Evolutionary conservation across 2,329 filamentous ascomycete genomes (phyloP), one percentile per base, ranked within the genome.

Genomic region (Xylariomycetidae sp.): DNA sequence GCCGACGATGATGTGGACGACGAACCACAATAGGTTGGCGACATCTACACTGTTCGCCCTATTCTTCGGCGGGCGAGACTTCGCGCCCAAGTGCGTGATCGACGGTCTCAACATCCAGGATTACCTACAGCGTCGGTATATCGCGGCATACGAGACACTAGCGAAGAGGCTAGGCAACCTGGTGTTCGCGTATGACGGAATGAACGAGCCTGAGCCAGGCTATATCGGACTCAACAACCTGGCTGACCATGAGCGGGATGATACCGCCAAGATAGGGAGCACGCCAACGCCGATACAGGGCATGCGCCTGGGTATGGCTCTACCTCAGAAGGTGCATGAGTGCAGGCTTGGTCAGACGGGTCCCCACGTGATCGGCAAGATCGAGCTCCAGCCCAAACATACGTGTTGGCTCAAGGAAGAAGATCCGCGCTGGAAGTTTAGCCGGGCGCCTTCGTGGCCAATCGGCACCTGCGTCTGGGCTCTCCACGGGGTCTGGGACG

Each of bases 1-100:
- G 17, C 46, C 48, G 23, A 27, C 31, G 18, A 51, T 51, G 48
- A 47, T 50, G 42, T 51, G 46, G 48, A 48, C 45, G n/a, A 51
- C 46, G 6, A 51, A 51, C 27, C 41, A 50, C 31, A 51, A 41
- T 37, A 33, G 48, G n/a, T 34, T 51, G 4, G 42, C 41, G 4
- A 28, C 41, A 14, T 37, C 31, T 25, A 48, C 48, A 9, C 11
- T 50, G 6, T 51, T 48, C 22, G 36, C 46, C 2, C 37, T 51
- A 10, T 51, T 51, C 35, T 50, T 42, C 16, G 46, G 33, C 15
- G 46, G 48, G 2, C 27, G 38, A 10, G 41, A 47, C 17, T 45
- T 48, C 15, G 46, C 48, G 4, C 46, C 48, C 2, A 33, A 36
- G 25, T 49, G 46, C 33, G 26, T 17, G 7, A 40, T 51, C 12